phyloP scores from a whole-genome alignment of 768 basidiomycete species.

The Naganishia kalamii region DNA sequence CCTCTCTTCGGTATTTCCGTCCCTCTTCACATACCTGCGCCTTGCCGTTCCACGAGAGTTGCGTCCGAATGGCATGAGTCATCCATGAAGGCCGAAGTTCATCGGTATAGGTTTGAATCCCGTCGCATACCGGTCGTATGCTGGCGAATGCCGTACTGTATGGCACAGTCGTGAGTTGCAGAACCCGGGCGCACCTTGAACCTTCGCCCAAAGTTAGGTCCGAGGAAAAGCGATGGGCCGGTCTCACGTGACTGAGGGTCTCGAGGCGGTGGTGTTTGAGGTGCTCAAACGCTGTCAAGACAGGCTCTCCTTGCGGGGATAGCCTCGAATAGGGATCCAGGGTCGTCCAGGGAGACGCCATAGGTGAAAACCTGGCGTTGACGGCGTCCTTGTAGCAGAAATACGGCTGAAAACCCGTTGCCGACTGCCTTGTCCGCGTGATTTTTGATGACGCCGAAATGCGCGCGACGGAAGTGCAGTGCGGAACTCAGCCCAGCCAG shows the following conservation, averaged over 20 bases:
- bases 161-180: no score
- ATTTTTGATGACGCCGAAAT: constrained; percentile 17
- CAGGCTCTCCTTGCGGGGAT: no score
- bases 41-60: no score
- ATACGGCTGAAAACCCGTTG: neutral
- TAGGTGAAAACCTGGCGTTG: neutral
- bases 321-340: no score
- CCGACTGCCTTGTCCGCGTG: constrained; percentile 3
- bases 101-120: no score
- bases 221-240: constrained; percentile 8
- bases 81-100: no score
- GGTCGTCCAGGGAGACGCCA: neutral
- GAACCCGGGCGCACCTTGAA: neutral
- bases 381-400: neutral
- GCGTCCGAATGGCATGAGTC: no score
- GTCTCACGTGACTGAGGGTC: neutral
- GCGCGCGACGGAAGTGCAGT: constrained; percentile 11
- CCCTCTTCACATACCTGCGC: no score
- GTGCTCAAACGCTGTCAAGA: no score
- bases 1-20: no score
- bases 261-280: neutral
- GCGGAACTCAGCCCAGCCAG: neutral
- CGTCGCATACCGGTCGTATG: no score
- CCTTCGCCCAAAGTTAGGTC: neutral
- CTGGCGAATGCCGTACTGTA: no score